phyloP scores from a whole-genome alignment of 345 rosid species.

The Cardamine occulta region DNA sequence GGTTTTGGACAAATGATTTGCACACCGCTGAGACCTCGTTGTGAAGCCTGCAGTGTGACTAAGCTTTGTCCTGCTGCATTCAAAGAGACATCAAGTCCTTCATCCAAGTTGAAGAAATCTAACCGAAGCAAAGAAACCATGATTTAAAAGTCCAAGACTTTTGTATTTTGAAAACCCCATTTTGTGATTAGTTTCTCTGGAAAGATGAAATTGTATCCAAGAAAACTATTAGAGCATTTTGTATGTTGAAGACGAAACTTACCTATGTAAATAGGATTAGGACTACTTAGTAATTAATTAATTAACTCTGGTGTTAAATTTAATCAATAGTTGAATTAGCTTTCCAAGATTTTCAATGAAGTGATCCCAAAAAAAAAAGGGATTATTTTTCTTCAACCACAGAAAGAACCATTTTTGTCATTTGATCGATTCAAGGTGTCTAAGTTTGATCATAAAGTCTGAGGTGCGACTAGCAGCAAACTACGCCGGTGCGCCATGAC shows the following conservation, averaged over 20 bases:
- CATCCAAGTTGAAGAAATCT: conserved; percentile 59
- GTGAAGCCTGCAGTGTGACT: conserved; percentile 62
- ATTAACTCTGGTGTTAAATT: not conserved
- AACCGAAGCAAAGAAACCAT: conserved; percentile 44
- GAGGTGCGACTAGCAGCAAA: conserved; percentile 13
- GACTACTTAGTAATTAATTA: not conserved
- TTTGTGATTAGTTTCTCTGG: conserved; percentile 9
- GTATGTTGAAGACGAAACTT: not conserved
- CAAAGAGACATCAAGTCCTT: conserved; percentile 68
- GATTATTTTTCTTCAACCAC: not conserved
- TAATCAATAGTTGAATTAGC: not conserved
- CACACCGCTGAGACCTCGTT: conserved; percentile 82
- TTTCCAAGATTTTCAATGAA: not conserved
- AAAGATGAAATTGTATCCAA: conserved; percentile 7
- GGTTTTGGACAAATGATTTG: conserved; percentile 95
- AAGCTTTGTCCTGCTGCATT: conserved; percentile 90
- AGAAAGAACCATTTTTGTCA: not conserved
- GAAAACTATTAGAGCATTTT: not conserved
- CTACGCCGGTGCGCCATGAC: conserved; percentile 57
- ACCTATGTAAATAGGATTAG: not conserved
- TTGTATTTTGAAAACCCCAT: not conserved
- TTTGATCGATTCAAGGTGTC: conserved; percentile 1
- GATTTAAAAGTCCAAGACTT: conserved; percentile 15
- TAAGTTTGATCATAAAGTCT: conserved; percentile 19
- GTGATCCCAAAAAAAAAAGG: not conserved